These are phyloP conservation scores for Boletus pseudo-olivaceus DNA, from an alignment of 768 basidiomycete species.

Conservation along the genomic window DNA sequence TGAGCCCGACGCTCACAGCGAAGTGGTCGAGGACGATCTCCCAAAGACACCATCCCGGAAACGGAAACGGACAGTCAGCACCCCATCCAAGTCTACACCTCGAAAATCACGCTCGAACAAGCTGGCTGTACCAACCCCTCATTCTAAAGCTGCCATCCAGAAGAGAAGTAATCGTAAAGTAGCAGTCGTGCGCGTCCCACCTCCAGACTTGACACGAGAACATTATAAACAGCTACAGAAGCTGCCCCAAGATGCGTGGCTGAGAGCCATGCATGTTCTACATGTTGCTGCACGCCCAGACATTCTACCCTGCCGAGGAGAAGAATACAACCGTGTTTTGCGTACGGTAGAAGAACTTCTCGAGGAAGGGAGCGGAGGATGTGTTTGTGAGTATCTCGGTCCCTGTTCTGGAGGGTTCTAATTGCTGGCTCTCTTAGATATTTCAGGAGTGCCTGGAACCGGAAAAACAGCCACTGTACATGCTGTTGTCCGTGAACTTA, in stretches of 20 bases:
- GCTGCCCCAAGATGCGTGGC: constrained; percentile 73
- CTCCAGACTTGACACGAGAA: constrained; percentile 34
- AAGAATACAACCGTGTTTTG: constrained; percentile 76
- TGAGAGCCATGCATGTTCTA: constrained; percentile 84
- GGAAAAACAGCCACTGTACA: constrained; percentile 99
- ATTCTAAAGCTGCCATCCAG: constrained; percentile 65
- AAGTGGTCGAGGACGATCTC: constrained; percentile 24
- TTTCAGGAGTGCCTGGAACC: constrained; percentile 97
- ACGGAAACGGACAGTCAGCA: constrained; percentile 39
- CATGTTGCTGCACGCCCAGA: constrained; percentile 95
- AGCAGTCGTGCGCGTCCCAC: constrained; percentile 32
- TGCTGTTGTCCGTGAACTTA: constrained; percentile 84
- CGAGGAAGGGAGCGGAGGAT: constrained; percentile 92
- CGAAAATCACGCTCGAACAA: constrained; percentile 36
- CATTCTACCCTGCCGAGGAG: constrained; percentile 81
- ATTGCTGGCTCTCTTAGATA: constrained; percentile 51
- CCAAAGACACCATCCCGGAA: constrained; percentile 55
- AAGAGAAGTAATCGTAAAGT: constrained; percentile 37
- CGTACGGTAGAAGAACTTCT: constrained; percentile 77
- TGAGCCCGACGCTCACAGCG: constrained; percentile 28
- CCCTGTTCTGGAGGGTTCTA: not conserved
- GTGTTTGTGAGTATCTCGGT: constrained; percentile 66
- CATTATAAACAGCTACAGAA: constrained; percentile 42
- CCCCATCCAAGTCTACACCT: constrained; percentile 32
- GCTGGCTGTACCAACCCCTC: constrained; percentile 65